Evolutionary conservation across 352 stramenopile genomes (phyloP), one percentile per base, ranked within the genome.

Genomic region (Halophytophthora batemanensis): DNA sequence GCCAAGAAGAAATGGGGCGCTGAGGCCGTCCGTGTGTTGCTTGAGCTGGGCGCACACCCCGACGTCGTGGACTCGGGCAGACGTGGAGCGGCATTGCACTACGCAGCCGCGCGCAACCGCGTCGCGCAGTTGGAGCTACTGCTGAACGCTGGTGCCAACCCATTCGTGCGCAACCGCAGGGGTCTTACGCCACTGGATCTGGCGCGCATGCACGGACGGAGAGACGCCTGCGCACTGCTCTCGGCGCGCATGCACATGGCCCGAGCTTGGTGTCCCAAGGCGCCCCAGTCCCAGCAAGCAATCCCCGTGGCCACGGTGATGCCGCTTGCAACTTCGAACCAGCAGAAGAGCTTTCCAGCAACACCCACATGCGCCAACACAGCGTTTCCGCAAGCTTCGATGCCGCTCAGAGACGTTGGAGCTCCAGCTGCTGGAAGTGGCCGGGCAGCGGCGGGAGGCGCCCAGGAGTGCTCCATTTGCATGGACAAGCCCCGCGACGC

Each of bases 161-260:
- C 60, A n/a, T 81, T 82, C 25, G 64, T 56, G 6, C 51, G 87
- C 8, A 89, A 90, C 43, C 46, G 56, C 6, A 71, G 72, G 23
- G 73, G 78, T 29, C 78, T 87, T 53, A 71, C 71, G 13, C 50
- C 78, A 11, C 50, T 89, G 18, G 82, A 92, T 36, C 47, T 87
- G 6, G 78, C 79, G 22, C 74, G 78, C 22, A 56, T 82, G 13
- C 66, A 70, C 28, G 64, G 67, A 15, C 62, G 64, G 22, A 76
- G 67, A 34, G 63, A 83, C 23, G 63, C 76, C 2, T 50, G 55
- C 2, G 59, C 59, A 38, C 56, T 69, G 31, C 60, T 90, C n/a
- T 85, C 73, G n/a, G 62, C 69, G 8, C 57, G 74, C 7, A 28
- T 81, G 23, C 42, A 64, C 13, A 23, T 90, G 15, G 63, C 86